These are phyloP conservation scores for Cordyceps fumosorosea DNA, from an alignment of 2,329 filamentous ascomycete genomes.

Conservation along the genomic window DNA sequence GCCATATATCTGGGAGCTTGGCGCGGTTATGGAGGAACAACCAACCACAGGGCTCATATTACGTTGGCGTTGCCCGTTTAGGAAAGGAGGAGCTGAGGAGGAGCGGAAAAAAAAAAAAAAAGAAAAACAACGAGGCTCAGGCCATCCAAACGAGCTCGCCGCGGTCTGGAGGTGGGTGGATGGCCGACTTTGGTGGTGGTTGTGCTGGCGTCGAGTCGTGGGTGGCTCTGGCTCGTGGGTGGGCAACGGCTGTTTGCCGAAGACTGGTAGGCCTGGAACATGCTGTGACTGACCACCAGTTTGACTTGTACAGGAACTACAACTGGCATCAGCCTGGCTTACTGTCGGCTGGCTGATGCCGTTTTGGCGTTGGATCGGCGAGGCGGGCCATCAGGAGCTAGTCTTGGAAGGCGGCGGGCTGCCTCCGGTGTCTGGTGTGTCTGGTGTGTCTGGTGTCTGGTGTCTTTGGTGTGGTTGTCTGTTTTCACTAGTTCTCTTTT, in stretches of 20 bases:
- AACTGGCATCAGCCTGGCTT: neutral
- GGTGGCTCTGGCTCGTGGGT: neutral
- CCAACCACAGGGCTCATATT: slow-evolving; percentile 12
- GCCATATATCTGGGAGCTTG: slow-evolving; percentile 12
- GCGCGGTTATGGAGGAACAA: slow-evolving; percentile 12
- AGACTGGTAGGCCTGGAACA: neutral
- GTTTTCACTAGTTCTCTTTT: neutral
- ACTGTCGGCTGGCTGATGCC: slow-evolving; percentile 6
- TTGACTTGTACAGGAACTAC: neutral
- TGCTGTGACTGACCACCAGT: too few relatives aligned
- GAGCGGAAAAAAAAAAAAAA: neutral
- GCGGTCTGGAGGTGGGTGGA: neutral
- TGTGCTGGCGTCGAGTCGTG: too few relatives aligned
- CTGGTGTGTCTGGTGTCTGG: neutral
- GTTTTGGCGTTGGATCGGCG: slow-evolving; percentile 9
- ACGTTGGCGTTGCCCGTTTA: slow-evolving; percentile 10
- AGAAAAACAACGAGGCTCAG: neutral
- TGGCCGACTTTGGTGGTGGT: too few relatives aligned
- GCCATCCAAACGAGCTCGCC: neutral
- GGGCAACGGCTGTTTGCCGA: neutral
- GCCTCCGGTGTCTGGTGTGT: neutral
- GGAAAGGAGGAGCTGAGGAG: neutral
- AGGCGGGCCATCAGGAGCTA: slow-evolving; percentile 1
- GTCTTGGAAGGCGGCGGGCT: neutral
- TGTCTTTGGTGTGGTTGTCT: neutral